Conservation (phyloP, 1,139 yeast genomes). For the Suhomyces panamericanus region DNA sequence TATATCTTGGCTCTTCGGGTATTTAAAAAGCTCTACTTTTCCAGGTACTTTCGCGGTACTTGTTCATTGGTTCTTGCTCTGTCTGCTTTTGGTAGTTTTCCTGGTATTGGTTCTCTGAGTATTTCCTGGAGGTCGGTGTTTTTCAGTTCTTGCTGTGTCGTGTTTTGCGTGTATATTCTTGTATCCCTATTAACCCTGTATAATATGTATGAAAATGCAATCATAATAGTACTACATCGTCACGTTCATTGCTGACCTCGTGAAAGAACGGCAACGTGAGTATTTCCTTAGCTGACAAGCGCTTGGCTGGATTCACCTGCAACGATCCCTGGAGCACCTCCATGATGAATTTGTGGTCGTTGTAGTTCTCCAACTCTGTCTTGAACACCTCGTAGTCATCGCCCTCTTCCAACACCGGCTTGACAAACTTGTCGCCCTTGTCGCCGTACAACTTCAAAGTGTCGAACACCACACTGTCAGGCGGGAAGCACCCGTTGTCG, state of each 20-base stretch:
- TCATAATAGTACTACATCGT: slow-evolving; percentile 41
- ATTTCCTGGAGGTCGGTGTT: too few species aligned
- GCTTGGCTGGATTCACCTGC: slow-evolving; percentile 55
- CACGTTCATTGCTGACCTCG: slow-evolving; percentile 34
- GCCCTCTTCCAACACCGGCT: slow-evolving; percentile 20
- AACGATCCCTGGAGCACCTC: slow-evolving; percentile 56
- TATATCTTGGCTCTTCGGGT: too few species aligned
- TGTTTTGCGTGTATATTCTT: slow-evolving; percentile 11
- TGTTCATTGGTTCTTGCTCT: too few species aligned
- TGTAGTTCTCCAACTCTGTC: slow-evolving; percentile 28
- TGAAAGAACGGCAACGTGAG: slow-evolving; percentile 56
- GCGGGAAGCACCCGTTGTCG: slow-evolving; percentile 38
- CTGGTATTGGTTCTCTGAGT: too few species aligned
- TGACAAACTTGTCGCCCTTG: slow-evolving; percentile 27
- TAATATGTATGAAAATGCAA: slow-evolving; percentile 8
- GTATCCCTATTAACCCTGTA: slow-evolving; percentile 14
- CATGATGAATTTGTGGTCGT: slow-evolving; percentile 47
- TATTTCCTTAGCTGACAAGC: slow-evolving; percentile 58
- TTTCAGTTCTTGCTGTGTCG: slow-evolving; percentile 7
- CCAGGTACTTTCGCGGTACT: too few species aligned
- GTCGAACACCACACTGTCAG: slow-evolving; percentile 41
- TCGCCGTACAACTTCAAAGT: slow-evolving; percentile 35
- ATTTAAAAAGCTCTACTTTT: too few species aligned
- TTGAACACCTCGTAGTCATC: slow-evolving; percentile 18
- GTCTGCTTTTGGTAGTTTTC: too few species aligned